Base-by-base conservation (phyloP, 2,329 filamentous ascomycete genomes). In the Penicillium nordicum region DNA sequence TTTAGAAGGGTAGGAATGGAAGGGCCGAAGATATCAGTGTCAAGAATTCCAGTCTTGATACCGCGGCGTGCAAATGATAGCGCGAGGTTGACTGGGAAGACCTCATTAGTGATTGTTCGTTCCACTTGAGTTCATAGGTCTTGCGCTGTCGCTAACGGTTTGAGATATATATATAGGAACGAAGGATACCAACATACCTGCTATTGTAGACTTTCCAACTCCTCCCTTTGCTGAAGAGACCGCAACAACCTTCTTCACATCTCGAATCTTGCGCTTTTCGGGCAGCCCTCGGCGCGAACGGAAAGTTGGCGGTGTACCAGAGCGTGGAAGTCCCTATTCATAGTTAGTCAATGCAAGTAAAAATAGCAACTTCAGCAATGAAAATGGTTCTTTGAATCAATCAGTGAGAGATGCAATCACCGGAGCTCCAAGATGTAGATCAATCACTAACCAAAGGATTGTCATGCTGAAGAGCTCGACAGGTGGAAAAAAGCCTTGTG, bases 161-260 rank as follows among this genome's bases (percentile, higher is more conserved):
- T 32, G 18, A 18, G 36, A 6, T n/a, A 23, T 2, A 27, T 23
- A 9, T 7, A 40, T 30, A 36, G 10, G 4, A 5, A 37, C 12
- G 41, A 48, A 11, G 11, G 40, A 53, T 38, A 16, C 53, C 11
- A 36, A 73, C 75, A 50, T 68, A 90, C 90, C 88, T 57, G 93
- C 88, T 43, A 97, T 86, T 8, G 94, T 99, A 65, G 91, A 96
- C 72, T 99, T 99, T 1, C 94, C 94, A 0, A 99, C 94, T n/a
- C 94, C 94, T 2, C 94, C 94, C 71, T 99, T 99, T 14, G 94
- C 94, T 1, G 92, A 97, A 4, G 92, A 96, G 14, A 99, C 90
- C n/a, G 92, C 92, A 57, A 99, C 85, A n/a, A 97, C 86, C 72
- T 96, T 96, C 63, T 86, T 84, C 25, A 99, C 93, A 71, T 92